Base-by-base conservation (phyloP, 768 basidiomycete genomes). In the Tylopilus felleus region DNA sequence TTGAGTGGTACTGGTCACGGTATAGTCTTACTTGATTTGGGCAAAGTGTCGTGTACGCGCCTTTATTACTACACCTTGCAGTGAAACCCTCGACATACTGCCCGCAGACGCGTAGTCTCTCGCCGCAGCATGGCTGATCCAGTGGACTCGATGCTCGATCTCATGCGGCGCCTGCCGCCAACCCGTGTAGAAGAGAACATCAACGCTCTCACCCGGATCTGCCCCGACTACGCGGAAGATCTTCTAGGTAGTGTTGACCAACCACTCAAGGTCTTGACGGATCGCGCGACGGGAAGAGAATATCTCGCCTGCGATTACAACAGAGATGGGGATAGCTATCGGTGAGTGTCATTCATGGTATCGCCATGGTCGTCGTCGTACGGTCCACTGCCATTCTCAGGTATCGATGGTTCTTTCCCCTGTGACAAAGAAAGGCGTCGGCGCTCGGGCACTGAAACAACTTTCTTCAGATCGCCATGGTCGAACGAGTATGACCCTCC, bases 221-320 rank as follows among this genome's bases (percentile, higher is more conserved):
- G 86, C 55, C 96, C 96, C 28, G 95, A 98, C 66, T 87, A 90
- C 65, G 90, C 93, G 8, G 97, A 98, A 65, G 97, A 98, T 75
- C 81, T 99, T 19, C 78, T 97, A 43, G 88, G 91, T 41, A 93
- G 89, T 59, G 93, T 98, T 54, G 97, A 99, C 77, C 90, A 95
- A 68, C 96, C 96, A 8, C 77, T 98, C 56, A 84, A 88, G 70
- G 76, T 95, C 51, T 79, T 79, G 73, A 84, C 80, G 31, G 95
- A 98, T 77, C 81, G 77, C 48, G 81, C 82, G 17, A 88, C 87
- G 0, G 92, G 92, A 25, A 82, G 81, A 63, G 94, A 98, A 42
- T 99, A 93, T 69, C 84, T 99, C 38, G 88, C 88, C 10, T 95
- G 95, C 67, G 92, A 94, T 68, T 97, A 95, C 65, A 95, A 95